Evolutionary conservation across 2,329 filamentous ascomycete genomes (phyloP).

Genomic region (Aureobasidium sp.): DNA sequence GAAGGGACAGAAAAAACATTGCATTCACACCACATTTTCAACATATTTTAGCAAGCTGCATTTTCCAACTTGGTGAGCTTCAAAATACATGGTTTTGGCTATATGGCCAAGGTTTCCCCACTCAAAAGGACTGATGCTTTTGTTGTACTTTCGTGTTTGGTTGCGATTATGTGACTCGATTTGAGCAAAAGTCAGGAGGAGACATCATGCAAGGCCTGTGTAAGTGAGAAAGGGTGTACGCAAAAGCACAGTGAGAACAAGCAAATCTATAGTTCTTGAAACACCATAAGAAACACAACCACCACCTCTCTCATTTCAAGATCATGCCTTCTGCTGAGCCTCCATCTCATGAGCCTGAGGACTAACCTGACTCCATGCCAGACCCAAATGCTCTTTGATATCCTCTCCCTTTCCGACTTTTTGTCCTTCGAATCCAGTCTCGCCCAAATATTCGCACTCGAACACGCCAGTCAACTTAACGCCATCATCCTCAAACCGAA

Average conservation of each 20-base stretch:
- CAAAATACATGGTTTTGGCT: not conserved
- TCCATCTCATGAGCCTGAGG: not conserved
- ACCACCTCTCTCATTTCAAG: no score
- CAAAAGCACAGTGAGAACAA: no score
- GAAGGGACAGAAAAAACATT: not conserved
- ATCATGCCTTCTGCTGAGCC: not conserved
- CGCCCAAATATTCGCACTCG: conserved; percentile 4
- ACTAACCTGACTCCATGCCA: not conserved
- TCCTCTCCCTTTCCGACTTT: not conserved
- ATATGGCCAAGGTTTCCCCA: not conserved
- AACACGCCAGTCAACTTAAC: not conserved
- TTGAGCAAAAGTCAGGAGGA: no score
- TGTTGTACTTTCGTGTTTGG: no score
- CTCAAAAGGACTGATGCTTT: no score
- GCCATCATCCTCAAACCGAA: not conserved
- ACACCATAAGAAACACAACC: not conserved
- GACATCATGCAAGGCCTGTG: no score
- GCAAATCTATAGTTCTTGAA: not conserved
- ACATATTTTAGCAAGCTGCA: not conserved
- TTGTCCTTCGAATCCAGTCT: not conserved
- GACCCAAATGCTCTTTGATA: not conserved
- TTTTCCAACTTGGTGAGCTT: not conserved
- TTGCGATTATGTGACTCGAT: no score
- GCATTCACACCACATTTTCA: not conserved
- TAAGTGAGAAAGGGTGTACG: no score